Conservation (phyloP, 768 basidiomycete species). For the Suillus lakei region DNA sequence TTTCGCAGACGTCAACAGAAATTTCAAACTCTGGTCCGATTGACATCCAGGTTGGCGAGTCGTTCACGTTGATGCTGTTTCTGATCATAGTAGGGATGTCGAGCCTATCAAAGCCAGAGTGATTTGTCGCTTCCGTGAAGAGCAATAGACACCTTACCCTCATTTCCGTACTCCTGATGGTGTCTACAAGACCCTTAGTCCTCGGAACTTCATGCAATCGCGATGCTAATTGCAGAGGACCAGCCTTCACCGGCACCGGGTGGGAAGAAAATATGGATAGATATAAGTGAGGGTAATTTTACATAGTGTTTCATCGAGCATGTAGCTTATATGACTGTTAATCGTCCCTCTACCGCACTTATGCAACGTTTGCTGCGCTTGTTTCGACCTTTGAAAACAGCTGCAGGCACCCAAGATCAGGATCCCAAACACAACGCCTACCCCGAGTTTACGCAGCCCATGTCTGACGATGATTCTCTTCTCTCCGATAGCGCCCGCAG, state of each 20-base stretch:
- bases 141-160: constrained; percentile 47
- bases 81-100: constrained; percentile 59
- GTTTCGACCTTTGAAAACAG: constrained; percentile 6
- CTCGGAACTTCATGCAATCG: not conserved
- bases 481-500: constrained; percentile 46
- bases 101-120: constrained; percentile 52
- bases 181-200: constrained; percentile 43
- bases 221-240: no score
- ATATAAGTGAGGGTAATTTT: not conserved
- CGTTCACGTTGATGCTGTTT: constrained; percentile 57
- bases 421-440: constrained; percentile 6
- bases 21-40: constrained; percentile 48
- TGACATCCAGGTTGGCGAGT: not conserved
- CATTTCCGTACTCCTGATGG: constrained; percentile 64
- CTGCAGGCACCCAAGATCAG: constrained; percentile 9
- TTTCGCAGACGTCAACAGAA: constrained; percentile 61
- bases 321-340: not conserved
- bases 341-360: not conserved
- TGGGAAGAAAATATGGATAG: not conserved
- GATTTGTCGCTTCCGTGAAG: constrained; percentile 64
- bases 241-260: not conserved
- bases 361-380: not conserved
- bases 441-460: constrained; percentile 6
- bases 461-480: constrained; percentile 1
- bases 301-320: not conserved